Conservation (phyloP, 768 basidiomycete genomes). For the Boletales sp. region DNA sequence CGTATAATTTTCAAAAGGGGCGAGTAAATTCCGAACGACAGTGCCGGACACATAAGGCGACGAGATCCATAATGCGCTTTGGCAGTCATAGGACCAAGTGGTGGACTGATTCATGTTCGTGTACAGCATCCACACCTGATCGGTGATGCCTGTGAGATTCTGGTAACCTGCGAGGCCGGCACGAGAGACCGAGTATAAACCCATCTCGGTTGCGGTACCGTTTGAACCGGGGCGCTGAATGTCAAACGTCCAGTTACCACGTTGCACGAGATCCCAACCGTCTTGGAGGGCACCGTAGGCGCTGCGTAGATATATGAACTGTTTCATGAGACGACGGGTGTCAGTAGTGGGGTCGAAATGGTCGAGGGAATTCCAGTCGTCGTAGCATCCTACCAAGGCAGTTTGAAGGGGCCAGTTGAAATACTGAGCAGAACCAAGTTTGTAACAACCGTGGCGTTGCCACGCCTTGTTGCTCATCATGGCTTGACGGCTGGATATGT, state of each 20-base stretch:
- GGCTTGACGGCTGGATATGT: constrained; percentile 72
- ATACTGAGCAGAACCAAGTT: constrained; percentile 86
- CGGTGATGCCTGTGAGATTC: constrained; percentile 56
- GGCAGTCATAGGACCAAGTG: constrained; percentile 64
- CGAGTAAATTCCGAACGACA: constrained; percentile 68
- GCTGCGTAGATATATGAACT: constrained; percentile 67
- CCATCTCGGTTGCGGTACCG: constrained; percentile 75
- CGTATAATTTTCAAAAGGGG: constrained; percentile 77
- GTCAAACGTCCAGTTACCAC: constrained; percentile 79
- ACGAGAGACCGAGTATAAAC: constrained; percentile 80
- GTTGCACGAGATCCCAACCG: constrained; percentile 79
- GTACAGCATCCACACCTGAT: constrained; percentile 81
- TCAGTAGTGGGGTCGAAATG: constrained; percentile 92
- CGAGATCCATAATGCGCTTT: constrained; percentile 62
- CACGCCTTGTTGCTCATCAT: constrained; percentile 85
- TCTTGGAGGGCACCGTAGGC: constrained; percentile 77
- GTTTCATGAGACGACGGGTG: constrained; percentile 67
- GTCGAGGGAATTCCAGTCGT: constrained; percentile 90
- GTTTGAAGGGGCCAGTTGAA: constrained; percentile 89
- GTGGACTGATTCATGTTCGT: constrained; percentile 79
- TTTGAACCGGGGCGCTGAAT: constrained; percentile 87
- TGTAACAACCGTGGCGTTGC: constrained; percentile 93
- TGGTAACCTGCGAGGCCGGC: constrained; percentile 58
- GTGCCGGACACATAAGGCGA: constrained; percentile 67
- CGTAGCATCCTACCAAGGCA: constrained; percentile 75